Base-by-base conservation (phyloP, 148 eudicot species). In the Cornus controversa region DNA sequence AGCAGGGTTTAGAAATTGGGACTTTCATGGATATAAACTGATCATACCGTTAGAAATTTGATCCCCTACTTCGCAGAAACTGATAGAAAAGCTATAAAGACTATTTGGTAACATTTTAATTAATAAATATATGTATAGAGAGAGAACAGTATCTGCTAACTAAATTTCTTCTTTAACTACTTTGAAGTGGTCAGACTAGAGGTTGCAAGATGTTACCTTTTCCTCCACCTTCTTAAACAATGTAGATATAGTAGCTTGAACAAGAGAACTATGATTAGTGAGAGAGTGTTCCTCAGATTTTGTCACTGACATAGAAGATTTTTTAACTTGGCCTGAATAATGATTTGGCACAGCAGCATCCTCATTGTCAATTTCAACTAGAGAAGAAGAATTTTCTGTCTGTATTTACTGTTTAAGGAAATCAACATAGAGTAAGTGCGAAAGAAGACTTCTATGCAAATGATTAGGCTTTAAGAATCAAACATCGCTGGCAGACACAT, bases 191-290 rank as follows among this genome's bases (percentile, higher is more conserved):
- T 22, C 15, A 37, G 23, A 63, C 50, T 72, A 80, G 42, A 63
- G 16, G 40, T 74, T 70, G 75, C 53, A 74, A 65, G 31, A 60
- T 58, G 83, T 84, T 74, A 83, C 98, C 90, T 92, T 89, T 74
- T 84, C 86, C 83, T 85, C 92, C 34, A 71, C 93, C 82, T 89
- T 94, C 84, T 94, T 90, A 84, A 94, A 92, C 76, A 94, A 81
- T 70, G 94, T 82, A 66, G 98, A 86, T 82, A 94, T 83, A 54
- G 92, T 90, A 69, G 94, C 70, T 80, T 94, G 97, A 82, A 90
- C 92, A 78, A 94, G 91, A 82, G 90, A 76, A 68, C 82, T 78
- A 67, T 74, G 86, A 45, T 72, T 83, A 71, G 70, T 79, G 20
- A 40, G 66, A 64, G 89, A 58, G 27, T 25, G 37, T 34, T 74